Evolutionary conservation across 768 basidiomycete genomes (phyloP).

Genomic region (Termitomyces eurrhizus): DNA sequence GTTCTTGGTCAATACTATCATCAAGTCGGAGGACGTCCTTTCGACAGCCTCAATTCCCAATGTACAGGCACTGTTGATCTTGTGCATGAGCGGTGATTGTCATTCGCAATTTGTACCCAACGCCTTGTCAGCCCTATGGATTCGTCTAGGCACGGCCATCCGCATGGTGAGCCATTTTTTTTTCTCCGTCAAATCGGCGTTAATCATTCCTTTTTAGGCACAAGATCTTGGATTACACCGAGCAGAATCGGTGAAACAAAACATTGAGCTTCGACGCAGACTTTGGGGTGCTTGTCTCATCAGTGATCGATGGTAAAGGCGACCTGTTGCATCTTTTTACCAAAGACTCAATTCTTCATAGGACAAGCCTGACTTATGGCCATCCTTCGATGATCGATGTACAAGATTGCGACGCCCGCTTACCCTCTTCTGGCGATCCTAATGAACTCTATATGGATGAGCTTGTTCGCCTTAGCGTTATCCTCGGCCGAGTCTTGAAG

Average conservation of each 20-base stretch:
- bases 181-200: background rate
- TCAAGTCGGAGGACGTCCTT: constrained; percentile 88
- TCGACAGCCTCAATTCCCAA: constrained; percentile 84
- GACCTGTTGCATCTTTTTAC: constrained; percentile 1
- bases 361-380: constrained; percentile 86
- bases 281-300: constrained; percentile 96
- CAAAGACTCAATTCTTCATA: constrained; percentile 23
- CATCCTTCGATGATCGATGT: constrained; percentile 97
- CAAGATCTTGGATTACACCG: constrained; percentile 96
- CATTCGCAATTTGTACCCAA: constrained; percentile 88
- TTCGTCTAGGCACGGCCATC: constrained; percentile 84
- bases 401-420: constrained; percentile 91
- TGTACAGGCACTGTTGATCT: constrained; percentile 81
- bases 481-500: constrained; percentile 89
- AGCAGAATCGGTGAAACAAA: constrained; percentile 80
- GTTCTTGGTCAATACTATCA: constrained; percentile 78
- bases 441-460: constrained; percentile 83
- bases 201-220: constrained; percentile 47
- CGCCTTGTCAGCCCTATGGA: constrained; percentile 82
- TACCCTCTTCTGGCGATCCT: constrained; percentile 85
- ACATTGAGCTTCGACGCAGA: constrained; percentile 82
- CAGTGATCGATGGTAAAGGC: constrained; percentile 81
- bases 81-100: constrained; percentile 85
- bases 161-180: constrained; percentile 65
- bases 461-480: constrained; percentile 85